Evolutionary conservation across 2,329 filamentous ascomycete genomes (phyloP), one percentile per base, ranked within the genome.

Genomic region (Podosphaera fusca): DNA sequence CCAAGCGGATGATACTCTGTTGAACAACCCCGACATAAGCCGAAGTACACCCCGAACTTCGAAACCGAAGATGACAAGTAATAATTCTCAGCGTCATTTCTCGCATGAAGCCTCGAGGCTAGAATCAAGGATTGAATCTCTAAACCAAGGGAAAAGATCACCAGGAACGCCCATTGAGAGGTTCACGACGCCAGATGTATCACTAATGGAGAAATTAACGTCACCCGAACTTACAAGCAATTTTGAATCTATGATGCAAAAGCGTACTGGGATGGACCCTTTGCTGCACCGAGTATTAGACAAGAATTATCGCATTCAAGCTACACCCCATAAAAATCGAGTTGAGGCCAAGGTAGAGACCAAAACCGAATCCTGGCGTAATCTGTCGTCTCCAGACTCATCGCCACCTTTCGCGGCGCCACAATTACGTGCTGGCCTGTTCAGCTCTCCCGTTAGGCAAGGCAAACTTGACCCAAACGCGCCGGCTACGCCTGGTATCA

Each of bases 251-350:
- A 67, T 68, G 58, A 58, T 68, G 35, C 66, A 62, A 36, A 56
- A 59, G 55, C 60, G 60, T 42, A 29, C 60, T 73, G 69, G 70
- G 64, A 78, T 80, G 59, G 87, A 95, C 66, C 85, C 86, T 2
- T 74, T 96, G 7, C 76, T 98, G 46, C 90, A 96, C 68, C 85
- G 85, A 58, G 76, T 96, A n/a, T 79, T 94, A 4, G 89, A 96
- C 73, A 95, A 94, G 70, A 95, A 85, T 58, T 98, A 94, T 72
- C 86, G 90, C 36, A 76, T 98, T 31, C 87, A 94, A 69, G 87
- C 90, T 4, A 98, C 92, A 8, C 92, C 92, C 0, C 82, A 92
- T 62, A 83, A 74, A 8, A 72, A 71, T 46, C 67, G 68, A 4
- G 72, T 73, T 58, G 71, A 73, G 36, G 60, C 62, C 3, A 65